These are phyloP conservation scores for Paramecium bursaria DNA, from an alignment of 73 alveolate species.

Conservation along the genomic window DNA sequence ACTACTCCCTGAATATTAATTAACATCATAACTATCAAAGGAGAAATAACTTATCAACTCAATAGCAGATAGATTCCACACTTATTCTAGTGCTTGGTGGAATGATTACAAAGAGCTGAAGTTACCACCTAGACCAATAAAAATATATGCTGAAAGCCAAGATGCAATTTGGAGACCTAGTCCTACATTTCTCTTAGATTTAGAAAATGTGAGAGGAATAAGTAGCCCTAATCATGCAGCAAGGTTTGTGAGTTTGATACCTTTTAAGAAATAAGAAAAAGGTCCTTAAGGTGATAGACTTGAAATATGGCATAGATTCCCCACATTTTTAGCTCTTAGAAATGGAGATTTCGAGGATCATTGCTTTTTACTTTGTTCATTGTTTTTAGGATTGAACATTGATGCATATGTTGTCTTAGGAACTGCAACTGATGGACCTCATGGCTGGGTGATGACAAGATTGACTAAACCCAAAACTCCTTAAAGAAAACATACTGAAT, in stretches of 20 bases:
- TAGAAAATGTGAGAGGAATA: conserved; percentile 42
- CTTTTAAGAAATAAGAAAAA: conserved; percentile 79
- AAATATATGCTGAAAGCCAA: conserved; percentile 40
- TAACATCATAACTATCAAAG: conserved; percentile 2
- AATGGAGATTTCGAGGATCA: conserved; percentile 62
- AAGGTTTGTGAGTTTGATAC: conserved; percentile 81
- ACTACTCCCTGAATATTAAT: conserved; percentile 9
- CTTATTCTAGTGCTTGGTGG: conserved; percentile 61
- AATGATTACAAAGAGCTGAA: conserved; percentile 51
- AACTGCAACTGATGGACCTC: conserved; percentile 82
- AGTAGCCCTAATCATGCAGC: conserved; percentile 84
- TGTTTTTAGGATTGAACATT: conserved; percentile 21
- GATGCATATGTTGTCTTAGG: conserved; percentile 73
- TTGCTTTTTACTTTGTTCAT: conserved; percentile 17
- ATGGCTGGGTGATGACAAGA: conserved; percentile 85
- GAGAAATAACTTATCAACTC: conserved; percentile 24
- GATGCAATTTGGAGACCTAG: conserved; percentile 60
- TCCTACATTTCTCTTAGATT: conserved; percentile 22
- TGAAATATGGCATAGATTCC: conserved; percentile 86
- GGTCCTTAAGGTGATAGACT: conserved; percentile 79
- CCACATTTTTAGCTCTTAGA: conserved; percentile 68
- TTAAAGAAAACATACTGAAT: conserved; percentile 54
- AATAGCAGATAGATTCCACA: conserved; percentile 56
- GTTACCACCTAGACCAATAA: conserved; percentile 29
- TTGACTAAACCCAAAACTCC: conserved; percentile 22